These are phyloP conservation scores for Aspergillus puulaauensis DNA, from an alignment of 2,329 filamentous ascomycete species.

Conservation along the genomic window DNA sequence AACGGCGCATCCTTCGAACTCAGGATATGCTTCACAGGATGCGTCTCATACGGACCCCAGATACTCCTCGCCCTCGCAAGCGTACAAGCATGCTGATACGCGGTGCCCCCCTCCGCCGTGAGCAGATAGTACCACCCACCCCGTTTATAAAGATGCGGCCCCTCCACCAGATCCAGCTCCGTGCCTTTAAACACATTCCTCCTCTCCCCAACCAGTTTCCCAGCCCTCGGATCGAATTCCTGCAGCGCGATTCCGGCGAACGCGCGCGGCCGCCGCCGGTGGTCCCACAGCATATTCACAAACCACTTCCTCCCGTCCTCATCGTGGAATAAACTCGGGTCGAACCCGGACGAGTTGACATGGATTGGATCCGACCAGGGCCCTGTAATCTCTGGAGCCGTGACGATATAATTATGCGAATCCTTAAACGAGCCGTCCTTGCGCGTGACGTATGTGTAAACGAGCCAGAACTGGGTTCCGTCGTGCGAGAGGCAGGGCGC, in stretches of 20 bases:
- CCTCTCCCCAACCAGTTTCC: slow-evolving; percentile 1
- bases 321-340: slow-evolving; percentile 47
- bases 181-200: slow-evolving; percentile 5
- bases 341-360: slow-evolving; percentile 53
- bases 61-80: slow-evolving; percentile 25
- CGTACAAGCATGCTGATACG: slow-evolving; percentile 20
- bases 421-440: slow-evolving; percentile 62
- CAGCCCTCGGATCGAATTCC: not conserved
- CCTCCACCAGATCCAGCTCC: slow-evolving; percentile 16
- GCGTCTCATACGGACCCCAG: slow-evolving; percentile 39
- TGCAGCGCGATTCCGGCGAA: slow-evolving; percentile 2
- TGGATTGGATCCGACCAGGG: slow-evolving; percentile 51
- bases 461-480: slow-evolving; percentile 44
- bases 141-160: slow-evolving; percentile 27
- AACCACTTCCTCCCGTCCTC: slow-evolving; percentile 17
- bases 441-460: slow-evolving; percentile 54
- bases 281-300: slow-evolving; percentile 7
- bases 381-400: slow-evolving; percentile 34
- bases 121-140: slow-evolving; percentile 28
- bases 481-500: slow-evolving; percentile 49
- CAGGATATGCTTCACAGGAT: slow-evolving; percentile 1
- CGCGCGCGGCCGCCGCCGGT: not conserved
- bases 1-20: slow-evolving; percentile 7
- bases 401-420: slow-evolving; percentile 61
- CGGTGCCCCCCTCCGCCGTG: slow-evolving; percentile 23